These are phyloP conservation scores for Solanum chiquidenum DNA, from an alignment of 257 asterid species.

Conservation along the genomic window DNA sequence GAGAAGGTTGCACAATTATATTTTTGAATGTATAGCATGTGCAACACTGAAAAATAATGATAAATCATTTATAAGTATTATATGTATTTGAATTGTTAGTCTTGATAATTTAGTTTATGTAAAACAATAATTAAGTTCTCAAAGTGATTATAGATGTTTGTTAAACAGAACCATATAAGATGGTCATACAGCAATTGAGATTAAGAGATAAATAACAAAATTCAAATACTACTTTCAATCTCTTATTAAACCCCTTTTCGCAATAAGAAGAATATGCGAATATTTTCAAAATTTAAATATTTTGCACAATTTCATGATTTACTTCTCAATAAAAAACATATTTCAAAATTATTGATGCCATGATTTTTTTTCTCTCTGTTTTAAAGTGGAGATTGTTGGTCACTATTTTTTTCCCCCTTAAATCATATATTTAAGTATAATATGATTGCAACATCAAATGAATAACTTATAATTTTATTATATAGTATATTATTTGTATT, in stretches of 20 bases:
- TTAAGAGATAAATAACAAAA: too few species aligned
- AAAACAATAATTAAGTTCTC: not conserved
- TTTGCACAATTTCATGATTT: not conserved
- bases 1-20: not conserved
- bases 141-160: not conserved
- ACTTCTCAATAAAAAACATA: too few species aligned
- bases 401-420: too few species aligned
- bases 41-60: not conserved
- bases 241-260: too few species aligned
- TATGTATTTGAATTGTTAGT: not conserved
- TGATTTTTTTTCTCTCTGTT: too few species aligned
- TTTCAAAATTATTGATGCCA: not conserved
- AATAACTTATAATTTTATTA: not conserved
- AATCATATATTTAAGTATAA: too few species aligned
- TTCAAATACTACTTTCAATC: too few species aligned
- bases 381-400: not conserved
- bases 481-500: too few species aligned
- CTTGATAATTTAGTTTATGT: not conserved
- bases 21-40: not conserved
- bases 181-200: not conserved
- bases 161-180: not conserved
- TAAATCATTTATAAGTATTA: not conserved
- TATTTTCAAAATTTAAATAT: not conserved
- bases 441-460: not conserved
- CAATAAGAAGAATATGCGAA: not conserved